Base-by-base conservation (phyloP, 164 flowering plant species). In the Vitis amurensis region DNA sequence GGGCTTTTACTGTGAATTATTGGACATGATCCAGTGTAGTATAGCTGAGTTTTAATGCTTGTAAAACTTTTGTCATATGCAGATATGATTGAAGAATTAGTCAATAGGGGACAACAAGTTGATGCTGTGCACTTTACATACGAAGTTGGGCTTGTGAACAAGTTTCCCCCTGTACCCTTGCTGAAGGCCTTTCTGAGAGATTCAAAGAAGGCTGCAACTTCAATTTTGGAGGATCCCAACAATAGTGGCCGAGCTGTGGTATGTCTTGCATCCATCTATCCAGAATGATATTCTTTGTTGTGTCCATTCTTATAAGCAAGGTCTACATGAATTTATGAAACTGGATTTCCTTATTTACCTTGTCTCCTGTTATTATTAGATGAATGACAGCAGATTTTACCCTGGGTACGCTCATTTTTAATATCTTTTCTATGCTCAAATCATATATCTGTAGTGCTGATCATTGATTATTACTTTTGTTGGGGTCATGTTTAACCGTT, bases 101-200 rank as follows among this genome's bases (percentile, higher is more conserved):
- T 94, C 66, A 85, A 85, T 75, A 87, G 89, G 82, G 95, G 97
- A 68, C 97, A 92, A 68, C 97, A 88, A 81, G 95, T 94, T 74
- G 99, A 94, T 85, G 99, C 99, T 16, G 95, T 94, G 48, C 97
- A 94, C 82, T 94, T 94, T 69, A 85, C 88, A 55, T 87, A 79
- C 77, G 99, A 94, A 81, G 97, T 89, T 65, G 95, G 94, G 29
- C 94, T 94, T 69, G 86, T 83, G 51, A 87, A 89, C 70, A 89
- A 84, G 78, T 94, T 87, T 76, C 97, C 97, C 12, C 94, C 97
- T 67, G 95, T 88, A 31, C 95, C 94, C 1, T 78, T 94, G 63
- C 83, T 94, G 72, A 92, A 89, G 79, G 81, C 97, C 53, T 94
- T 80, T 77, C 83, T 94, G 71, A 91, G 79, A 71, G 95, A 89